phyloP scores from a whole-genome alignment of 345 rosid genomes.

The Noccaea caerulescens region DNA sequence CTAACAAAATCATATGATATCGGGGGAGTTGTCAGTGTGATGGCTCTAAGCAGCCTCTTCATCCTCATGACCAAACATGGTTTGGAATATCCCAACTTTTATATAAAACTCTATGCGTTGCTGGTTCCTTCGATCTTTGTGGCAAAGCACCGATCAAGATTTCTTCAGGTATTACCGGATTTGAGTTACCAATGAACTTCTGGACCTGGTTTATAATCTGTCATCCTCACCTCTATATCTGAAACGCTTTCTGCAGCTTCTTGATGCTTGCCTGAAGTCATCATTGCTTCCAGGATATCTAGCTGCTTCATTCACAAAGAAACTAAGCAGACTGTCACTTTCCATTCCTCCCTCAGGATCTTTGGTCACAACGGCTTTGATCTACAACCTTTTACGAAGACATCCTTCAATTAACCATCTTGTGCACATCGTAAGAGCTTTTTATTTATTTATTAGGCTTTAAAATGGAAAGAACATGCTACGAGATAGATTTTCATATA shows the following conservation, averaged over 20 bases:
- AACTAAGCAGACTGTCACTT: conserved; percentile 79
- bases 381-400: conserved; percentile 83
- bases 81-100: conserved; percentile 88
- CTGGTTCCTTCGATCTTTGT: conserved; percentile 83
- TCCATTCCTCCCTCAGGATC: conserved; percentile 85
- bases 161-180: conserved; percentile 67
- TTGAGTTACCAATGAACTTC: not conserved
- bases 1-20: conserved; percentile 88
- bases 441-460: conserved; percentile 8
- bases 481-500: not conserved
- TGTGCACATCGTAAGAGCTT: conserved; percentile 69
- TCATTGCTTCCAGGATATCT: conserved; percentile 96
- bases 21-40: conserved; percentile 95
- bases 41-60: conserved; percentile 94
- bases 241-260: conserved; percentile 65
- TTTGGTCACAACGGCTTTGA: conserved; percentile 74
- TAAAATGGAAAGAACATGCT: not conserved
- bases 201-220: not conserved
- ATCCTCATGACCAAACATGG: conserved; percentile 91
- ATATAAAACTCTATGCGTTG: conserved; percentile 77
- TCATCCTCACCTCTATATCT: conserved; percentile 1
- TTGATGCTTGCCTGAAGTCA: conserved; percentile 90
- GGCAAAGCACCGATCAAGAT: conserved; percentile 87
- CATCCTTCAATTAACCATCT: conserved; percentile 94
- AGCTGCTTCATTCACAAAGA: conserved; percentile 94